A percentile compares a stretch with the other conserved stretches of the same genome.
phyloP scores from a whole-genome alignment of 192 early-diverging fungal genomes.

The Pilobolus umbonatus region DNA sequence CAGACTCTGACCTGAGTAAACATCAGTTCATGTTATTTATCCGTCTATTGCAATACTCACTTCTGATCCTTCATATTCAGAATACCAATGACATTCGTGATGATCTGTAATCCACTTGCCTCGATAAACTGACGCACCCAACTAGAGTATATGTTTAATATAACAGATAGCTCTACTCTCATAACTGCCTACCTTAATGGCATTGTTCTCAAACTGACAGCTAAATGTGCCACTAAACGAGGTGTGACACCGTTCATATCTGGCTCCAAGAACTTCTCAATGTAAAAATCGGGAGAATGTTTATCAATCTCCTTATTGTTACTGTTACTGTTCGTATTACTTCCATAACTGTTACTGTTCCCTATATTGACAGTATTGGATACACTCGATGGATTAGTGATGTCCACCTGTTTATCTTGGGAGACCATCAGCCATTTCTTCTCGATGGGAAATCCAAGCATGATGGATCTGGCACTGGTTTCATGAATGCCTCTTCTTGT shows the following conservation, averaged over 20 bases:
- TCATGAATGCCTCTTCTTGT: slow-evolving; percentile 50
- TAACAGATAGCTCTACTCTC: not conserved
- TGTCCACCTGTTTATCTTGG: slow-evolving; percentile 43
- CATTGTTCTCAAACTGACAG: slow-evolving; percentile 51
- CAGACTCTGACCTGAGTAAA: slow-evolving; percentile 55
- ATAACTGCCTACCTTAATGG: slow-evolving; percentile 47
- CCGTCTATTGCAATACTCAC: slow-evolving; percentile 27
- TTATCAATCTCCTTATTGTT: slow-evolving; percentile 27
- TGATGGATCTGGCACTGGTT: slow-evolving; percentile 38
- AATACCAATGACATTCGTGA: slow-evolving; percentile 62
- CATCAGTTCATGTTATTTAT: not conserved
- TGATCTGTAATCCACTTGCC: slow-evolving; percentile 64
- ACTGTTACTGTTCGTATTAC: not conserved
- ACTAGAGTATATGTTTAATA: slow-evolving; percentile 17
- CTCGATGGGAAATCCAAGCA: slow-evolving; percentile 43
- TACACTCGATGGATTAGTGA: slow-evolving; percentile 17
- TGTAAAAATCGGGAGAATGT: slow-evolving; percentile 52
- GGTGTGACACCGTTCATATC: slow-evolving; percentile 46
- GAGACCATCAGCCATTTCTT: slow-evolving; percentile 59
- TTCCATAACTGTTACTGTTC: no score
- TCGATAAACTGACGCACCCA: slow-evolving; percentile 82
- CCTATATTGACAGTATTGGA: slow-evolving; percentile 10
- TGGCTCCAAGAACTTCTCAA: slow-evolving; percentile 47
- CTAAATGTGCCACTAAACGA: slow-evolving; percentile 43
- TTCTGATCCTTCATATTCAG: slow-evolving; percentile 54